A percentile compares a stretch with the other conserved stretches of the same genome.
Conservation (phyloP, 1,284 basidiomycete species). For the Coniferiporia weirii region DNA sequence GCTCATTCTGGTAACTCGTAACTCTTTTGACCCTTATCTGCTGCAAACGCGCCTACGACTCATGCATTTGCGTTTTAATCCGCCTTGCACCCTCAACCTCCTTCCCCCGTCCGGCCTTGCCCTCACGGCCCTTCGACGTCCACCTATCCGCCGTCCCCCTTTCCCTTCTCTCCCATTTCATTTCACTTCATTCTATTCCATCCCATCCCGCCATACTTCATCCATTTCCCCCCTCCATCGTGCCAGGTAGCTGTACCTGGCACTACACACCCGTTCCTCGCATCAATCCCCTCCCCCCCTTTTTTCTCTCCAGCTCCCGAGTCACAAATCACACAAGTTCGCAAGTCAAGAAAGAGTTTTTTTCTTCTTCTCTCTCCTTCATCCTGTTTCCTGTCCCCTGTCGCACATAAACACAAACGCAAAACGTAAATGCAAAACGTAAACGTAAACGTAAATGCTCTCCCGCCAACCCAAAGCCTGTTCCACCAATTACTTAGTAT, state of each 20-base stretch:
- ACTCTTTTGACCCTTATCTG: neutral
- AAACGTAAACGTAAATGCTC: neutral
- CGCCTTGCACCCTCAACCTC: neutral
- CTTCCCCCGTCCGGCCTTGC: no score
- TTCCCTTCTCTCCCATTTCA: neutral
- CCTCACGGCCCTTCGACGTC: no score
- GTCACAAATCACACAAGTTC: neutral
- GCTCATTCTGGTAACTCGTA: neutral
- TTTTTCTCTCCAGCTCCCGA: no score
- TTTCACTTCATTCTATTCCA: neutral
- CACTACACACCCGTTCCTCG: no score
- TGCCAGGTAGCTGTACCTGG: no score
- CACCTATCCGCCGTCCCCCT: no score
- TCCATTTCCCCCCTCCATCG: neutral
- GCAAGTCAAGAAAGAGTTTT: neutral
- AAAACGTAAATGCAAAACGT: no score
- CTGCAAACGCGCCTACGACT: neutral
- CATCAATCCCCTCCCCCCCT: no score
- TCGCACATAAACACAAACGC: no score
- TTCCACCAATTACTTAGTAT: neutral
- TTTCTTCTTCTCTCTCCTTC: no score
- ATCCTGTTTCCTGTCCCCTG: neutral
- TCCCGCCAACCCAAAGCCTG: no score
- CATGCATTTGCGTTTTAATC: neutral
- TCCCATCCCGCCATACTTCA: neutral